Percentiles rank a stretch among this genome's conserved stretches.
Evolutionary conservation across 1,284 basidiomycete genomes (phyloP).

Genomic region (Cutaneotrichosporon cyanovorans): DNA sequence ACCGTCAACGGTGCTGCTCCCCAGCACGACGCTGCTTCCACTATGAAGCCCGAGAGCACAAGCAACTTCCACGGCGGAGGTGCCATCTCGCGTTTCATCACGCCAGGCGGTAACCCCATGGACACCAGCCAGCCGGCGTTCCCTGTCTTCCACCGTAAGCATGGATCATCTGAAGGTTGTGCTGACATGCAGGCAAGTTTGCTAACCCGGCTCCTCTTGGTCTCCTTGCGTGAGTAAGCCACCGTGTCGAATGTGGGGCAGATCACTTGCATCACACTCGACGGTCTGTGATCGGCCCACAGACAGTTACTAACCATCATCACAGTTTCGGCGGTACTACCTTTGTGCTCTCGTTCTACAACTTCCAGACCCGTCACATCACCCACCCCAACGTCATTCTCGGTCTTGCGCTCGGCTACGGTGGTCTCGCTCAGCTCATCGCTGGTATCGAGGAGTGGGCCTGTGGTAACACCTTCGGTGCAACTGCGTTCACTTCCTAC

Average conservation of each 20-base stretch:
- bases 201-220: conserved; percentile 53
- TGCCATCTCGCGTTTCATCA: conserved; percentile 19
- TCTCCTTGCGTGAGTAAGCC: conserved; percentile 34
- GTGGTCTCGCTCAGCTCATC: conserved; percentile 65
- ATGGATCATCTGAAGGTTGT: conserved; percentile 15
- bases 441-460: conserved; percentile 61
- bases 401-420: conserved; percentile 73
- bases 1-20: conserved; percentile 3
- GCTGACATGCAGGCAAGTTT: conserved; percentile 32
- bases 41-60: conserved; percentile 1
- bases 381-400: conserved; percentile 64
- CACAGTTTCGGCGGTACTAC: conserved; percentile 51
- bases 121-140: conserved; percentile 31
- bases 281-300: no score
- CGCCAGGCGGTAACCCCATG: conserved; percentile 20
- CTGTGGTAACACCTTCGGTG: conserved; percentile 56
- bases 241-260: no score
- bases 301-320: no score
- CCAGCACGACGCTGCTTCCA: conserved; percentile 3
- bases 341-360: conserved; percentile 49
- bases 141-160: conserved; percentile 45
- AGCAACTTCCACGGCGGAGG: conserved; percentile 11
- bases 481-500: conserved; percentile 69
- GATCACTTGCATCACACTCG: no score
- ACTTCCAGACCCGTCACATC: conserved; percentile 42